Evolutionary conservation across 495 filamentous ascomycete genomes (phyloP).

Genomic region (Lasiosphaeria ovina): DNA sequence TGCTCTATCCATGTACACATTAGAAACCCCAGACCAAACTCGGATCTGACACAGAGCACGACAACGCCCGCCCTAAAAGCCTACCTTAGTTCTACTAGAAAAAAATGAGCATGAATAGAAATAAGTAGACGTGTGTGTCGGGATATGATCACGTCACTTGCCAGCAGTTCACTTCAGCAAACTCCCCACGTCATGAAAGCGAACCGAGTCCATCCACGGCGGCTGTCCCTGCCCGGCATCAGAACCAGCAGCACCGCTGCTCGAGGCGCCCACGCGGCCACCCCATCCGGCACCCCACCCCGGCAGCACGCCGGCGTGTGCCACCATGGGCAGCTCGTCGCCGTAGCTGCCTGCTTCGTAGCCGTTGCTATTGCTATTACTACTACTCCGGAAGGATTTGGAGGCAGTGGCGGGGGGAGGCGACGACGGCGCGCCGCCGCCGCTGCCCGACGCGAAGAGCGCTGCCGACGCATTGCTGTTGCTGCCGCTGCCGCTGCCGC

Average conservation of each 20-base stretch:
- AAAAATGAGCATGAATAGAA: not conserved
- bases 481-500: conserved; percentile 5
- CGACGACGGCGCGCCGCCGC: no score
- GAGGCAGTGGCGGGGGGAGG: no score
- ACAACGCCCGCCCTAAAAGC: not conserved
- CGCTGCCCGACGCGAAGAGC: not conserved
- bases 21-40: not conserved
- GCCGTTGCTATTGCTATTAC: conserved; percentile 4
- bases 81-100: not conserved
- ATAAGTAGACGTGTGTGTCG: not conserved
- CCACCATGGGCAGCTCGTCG: conserved; percentile 20
- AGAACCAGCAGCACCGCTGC: not conserved
- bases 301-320: conserved; percentile 22
- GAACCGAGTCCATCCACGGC: not conserved
- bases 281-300: conserved; percentile 40
- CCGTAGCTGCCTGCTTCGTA: conserved; percentile 24
- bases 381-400: no score
- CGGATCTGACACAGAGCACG: not conserved
- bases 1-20: not conserved
- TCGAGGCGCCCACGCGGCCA: not conserved
- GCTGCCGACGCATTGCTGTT: not conserved
- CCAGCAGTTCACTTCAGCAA: conserved; percentile 1
- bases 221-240: not conserved
- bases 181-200: conserved; percentile 8
- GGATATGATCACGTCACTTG: no score